Base-by-base conservation (phyloP, 75 land plant genomes). In the Selaginella moellendorffii region DNA sequence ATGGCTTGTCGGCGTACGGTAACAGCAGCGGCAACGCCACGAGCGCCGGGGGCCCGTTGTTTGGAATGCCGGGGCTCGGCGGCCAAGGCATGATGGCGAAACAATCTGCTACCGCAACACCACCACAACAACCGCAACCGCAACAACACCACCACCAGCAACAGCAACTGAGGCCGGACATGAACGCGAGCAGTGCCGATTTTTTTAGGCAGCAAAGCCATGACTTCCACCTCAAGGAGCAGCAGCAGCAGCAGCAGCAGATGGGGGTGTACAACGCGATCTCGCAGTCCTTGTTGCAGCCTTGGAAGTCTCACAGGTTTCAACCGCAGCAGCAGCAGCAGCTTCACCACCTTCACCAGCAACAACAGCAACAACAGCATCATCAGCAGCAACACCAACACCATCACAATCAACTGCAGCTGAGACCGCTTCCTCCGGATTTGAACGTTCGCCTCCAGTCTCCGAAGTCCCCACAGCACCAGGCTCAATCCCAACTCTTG, bases 391-490 rank as follows among this genome's bases (percentile, higher is more conserved):
- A 31, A 42, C 56, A 10, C 67, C 42, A 1, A 30, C 27, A 1
- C 27, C 27, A 20, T 53, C 53, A 65, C 64, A 29, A 14, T 61
- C 65, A 8, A 0, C 28, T 31, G 22, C 60, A 21, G 31, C 60
- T 53, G 27, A 69, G 54, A 63, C 30, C 72, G 29, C 54, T 63
- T 12, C 73, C 82, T 1, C 76, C 79, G 2, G 76, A 80, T 31
- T 66, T 76, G 29, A 80, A 80, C 27, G 71, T 72, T 25, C 18
- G 68, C 29, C 76, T 73, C 53, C 76, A 69, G 26, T 73, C 79
- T 5, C 73, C 76, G 56, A 61, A 46, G 0, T 70, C 76, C 19
- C 74, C 79, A 24, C 28, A 46, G 26, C 61, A 71, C 51, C 61
- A 63, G 14, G 26, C 59, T 1, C 21, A 28, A 24, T 18, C n/a